Conservation (phyloP, 2,329 filamentous ascomycete genomes). For the Arthrobotrys sinensis region DNA sequence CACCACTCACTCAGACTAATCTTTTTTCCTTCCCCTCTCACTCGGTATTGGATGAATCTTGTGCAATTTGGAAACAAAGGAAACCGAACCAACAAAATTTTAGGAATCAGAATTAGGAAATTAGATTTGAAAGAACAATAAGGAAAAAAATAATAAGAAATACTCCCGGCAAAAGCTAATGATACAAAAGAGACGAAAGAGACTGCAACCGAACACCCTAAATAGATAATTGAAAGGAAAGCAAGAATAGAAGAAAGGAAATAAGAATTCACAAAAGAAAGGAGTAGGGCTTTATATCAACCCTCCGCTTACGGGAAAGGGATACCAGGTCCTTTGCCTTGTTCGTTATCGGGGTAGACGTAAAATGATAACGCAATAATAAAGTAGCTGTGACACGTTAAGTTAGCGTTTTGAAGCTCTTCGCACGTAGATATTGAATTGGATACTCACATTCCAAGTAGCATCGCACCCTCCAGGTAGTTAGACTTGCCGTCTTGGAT, state of each 20-base stretch:
- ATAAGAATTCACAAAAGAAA: slow-evolving; percentile 48
- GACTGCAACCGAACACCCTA: slow-evolving; percentile 7
- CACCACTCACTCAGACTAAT: background rate
- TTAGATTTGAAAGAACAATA: slow-evolving; percentile 10
- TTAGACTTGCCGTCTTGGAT: slow-evolving; percentile 88
- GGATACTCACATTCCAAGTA: slow-evolving; percentile 71
- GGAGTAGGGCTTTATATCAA: slow-evolving; percentile 3
- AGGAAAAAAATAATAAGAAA: slow-evolving; percentile 2
- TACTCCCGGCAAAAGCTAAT: slow-evolving; percentile 38
- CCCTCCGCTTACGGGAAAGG: slow-evolving; percentile 23
- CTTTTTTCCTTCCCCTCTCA: background rate
- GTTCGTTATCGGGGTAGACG: slow-evolving; percentile 73
- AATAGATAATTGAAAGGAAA: slow-evolving; percentile 15
- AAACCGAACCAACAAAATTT: slow-evolving; percentile 20
- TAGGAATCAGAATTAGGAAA: slow-evolving; percentile 38
- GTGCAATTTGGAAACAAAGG: slow-evolving; percentile 10
- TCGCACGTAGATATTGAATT: background rate
- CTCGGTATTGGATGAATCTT: slow-evolving; percentile 6
- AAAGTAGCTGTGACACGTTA: slow-evolving; percentile 68
- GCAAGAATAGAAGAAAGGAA: slow-evolving; percentile 17
- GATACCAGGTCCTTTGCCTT: slow-evolving; percentile 46
- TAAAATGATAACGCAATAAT: slow-evolving; percentile 76
- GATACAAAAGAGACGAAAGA: slow-evolving; percentile 48
- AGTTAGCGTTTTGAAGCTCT: slow-evolving; percentile 8
- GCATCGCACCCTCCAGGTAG: slow-evolving; percentile 85